Conservation (phyloP, 2,329 filamentous ascomycete species). For the Triangularia verruculosa region DNA sequence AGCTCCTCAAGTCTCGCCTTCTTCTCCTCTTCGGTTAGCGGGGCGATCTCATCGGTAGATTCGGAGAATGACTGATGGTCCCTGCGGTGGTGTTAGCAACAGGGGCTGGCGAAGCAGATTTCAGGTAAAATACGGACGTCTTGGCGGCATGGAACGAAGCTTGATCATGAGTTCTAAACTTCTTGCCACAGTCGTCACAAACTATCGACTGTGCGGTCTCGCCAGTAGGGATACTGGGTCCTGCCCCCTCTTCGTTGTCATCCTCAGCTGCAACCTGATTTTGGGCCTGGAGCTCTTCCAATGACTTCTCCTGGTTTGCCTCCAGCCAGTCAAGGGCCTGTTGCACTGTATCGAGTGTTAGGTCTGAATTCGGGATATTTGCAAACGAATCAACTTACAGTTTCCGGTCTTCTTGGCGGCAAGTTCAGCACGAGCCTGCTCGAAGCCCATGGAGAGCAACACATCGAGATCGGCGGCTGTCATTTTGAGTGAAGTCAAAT, state of each 20-base stretch:
- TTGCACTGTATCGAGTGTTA: slow-evolving; percentile 59
- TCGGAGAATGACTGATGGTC: slow-evolving; percentile 90
- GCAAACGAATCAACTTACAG: slow-evolving; percentile 49
- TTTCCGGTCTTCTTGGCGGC: slow-evolving; percentile 82
- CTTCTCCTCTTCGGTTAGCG: slow-evolving; percentile 90
- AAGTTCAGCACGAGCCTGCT: slow-evolving; percentile 74
- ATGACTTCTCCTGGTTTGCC: slow-evolving; percentile 79
- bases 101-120: not conserved
- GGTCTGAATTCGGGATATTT: slow-evolving; percentile 20
- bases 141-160: slow-evolving; percentile 90
- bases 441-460: slow-evolving; percentile 74
- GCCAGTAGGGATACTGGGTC: slow-evolving; percentile 57
- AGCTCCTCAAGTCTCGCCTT: slow-evolving; percentile 74
- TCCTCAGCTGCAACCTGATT: slow-evolving; percentile 30
- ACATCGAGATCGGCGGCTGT: slow-evolving; percentile 58
- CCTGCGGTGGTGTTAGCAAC: slow-evolving; percentile 38
- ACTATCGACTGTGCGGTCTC: slow-evolving; percentile 75
- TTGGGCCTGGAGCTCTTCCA: slow-evolving; percentile 71
- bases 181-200: slow-evolving; percentile 94
- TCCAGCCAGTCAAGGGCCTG: slow-evolving; percentile 94
- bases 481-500: slow-evolving; percentile 40
- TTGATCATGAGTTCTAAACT: slow-evolving; percentile 75
- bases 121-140: slow-evolving; percentile 50
- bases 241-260: slow-evolving; percentile 49
- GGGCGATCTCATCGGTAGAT: slow-evolving; percentile 87